Conservation (phyloP, 1,284 basidiomycete species). For the Papiliotrema nemorosa region DNA sequence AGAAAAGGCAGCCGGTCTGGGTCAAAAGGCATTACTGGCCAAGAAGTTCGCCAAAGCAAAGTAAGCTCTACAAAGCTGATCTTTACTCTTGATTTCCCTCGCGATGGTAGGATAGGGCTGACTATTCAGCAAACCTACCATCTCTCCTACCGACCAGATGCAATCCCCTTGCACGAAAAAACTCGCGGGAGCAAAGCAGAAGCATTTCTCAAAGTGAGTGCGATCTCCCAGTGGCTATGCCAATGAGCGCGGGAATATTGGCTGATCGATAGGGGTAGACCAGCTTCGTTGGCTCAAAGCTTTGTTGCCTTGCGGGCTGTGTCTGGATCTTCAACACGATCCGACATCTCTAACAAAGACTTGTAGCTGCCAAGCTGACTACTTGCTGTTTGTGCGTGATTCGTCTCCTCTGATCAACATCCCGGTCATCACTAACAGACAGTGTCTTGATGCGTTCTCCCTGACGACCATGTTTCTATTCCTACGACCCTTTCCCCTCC, state of each 20-base stretch:
- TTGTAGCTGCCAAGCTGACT: background rate
- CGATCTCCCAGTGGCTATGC: background rate
- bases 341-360: background rate
- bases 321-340: constrained; percentile 6
- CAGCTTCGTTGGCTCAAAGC: constrained; percentile 31
- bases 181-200: constrained; percentile 80
- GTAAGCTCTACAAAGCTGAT: constrained; percentile 52
- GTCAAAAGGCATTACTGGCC: constrained; percentile 77
- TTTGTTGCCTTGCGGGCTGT: constrained; percentile 27
- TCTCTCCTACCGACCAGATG: constrained; percentile 89
- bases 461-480: no score
- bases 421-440: background rate
- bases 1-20: constrained; percentile 60
- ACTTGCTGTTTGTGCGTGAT: background rate
- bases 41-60: constrained; percentile 80
- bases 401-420: background rate
- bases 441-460: background rate
- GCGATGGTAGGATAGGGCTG: background rate
- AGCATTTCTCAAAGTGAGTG: constrained; percentile 79
- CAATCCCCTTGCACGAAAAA: constrained; percentile 89
- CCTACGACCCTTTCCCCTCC: background rate
- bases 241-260: background rate
- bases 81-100: background rate
- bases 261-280: constrained; percentile 27
- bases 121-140: constrained; percentile 63